These are phyloP conservation scores for Mortierella sp. DNA, from an alignment of 371 early-diverging fungal genomes.

Conservation along the genomic window DNA sequence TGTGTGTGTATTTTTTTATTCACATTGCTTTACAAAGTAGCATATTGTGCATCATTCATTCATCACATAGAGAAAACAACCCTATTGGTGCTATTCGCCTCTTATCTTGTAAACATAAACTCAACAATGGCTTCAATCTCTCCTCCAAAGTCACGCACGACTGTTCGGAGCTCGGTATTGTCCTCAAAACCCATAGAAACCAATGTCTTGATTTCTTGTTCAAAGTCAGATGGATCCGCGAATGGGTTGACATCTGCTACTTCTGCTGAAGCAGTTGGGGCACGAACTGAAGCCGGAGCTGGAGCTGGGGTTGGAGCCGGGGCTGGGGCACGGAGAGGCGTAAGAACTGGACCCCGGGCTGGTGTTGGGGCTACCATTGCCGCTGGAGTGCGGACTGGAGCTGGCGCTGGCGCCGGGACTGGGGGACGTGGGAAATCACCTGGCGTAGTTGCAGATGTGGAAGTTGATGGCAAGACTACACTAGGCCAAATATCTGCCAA, in stretches of 20 bases:
- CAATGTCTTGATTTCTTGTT: slow-evolving; percentile 29
- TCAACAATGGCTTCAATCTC: slow-evolving; percentile 50
- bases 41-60: no score
- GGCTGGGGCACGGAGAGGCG: slow-evolving; percentile 3
- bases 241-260: slow-evolving; percentile 20
- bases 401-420: slow-evolving; percentile 1
- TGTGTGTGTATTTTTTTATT: no score
- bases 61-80: no score
- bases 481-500: slow-evolving; percentile 18
- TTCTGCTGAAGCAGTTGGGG: not conserved
- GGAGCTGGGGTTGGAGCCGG: slow-evolving; percentile 7
- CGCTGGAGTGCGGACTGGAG: slow-evolving; percentile 2
- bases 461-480: not conserved
- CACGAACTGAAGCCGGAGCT: not conserved
- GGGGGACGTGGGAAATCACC: slow-evolving; percentile 34
- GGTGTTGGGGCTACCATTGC: not conserved
- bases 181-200: slow-evolving; percentile 46
- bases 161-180: slow-evolving; percentile 27
- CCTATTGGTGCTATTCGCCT: not conserved
- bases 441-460: slow-evolving; percentile 16
- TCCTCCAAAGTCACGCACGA: slow-evolving; percentile 42
- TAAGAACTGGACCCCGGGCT: not conserved
- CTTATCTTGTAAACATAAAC: slow-evolving; percentile 11
- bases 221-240: slow-evolving; percentile 47
- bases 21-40: no score